These are phyloP conservation scores for Talaromyces islandicus DNA, from an alignment of 2,329 filamentous ascomycete species.

Conservation along the genomic window DNA sequence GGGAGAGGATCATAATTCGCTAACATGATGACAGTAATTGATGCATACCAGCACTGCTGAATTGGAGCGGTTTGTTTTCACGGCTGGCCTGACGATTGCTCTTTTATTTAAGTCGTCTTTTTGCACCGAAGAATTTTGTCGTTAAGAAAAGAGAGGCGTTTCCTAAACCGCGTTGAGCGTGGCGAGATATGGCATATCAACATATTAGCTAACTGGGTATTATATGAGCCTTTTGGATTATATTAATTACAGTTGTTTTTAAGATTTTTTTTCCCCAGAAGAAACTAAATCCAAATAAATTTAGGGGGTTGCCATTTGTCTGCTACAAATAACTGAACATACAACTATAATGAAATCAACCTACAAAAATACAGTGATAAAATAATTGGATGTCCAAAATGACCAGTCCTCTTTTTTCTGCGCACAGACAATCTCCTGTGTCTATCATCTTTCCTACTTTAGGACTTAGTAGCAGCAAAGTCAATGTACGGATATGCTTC, in stretches of 20 bases:
- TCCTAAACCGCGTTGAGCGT: background rate
- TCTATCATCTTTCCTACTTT: too few relatives aligned
- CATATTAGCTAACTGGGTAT: background rate
- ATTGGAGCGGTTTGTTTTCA: background rate
- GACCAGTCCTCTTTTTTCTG: too few relatives aligned
- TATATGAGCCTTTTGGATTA: background rate
- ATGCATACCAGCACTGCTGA: background rate
- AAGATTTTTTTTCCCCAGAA: too few relatives aligned
- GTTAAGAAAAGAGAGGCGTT: background rate
- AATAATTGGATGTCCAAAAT: too few relatives aligned
- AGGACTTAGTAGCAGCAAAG: too few relatives aligned
- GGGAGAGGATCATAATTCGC: background rate
- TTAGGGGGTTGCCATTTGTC: too few relatives aligned
- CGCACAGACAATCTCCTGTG: too few relatives aligned
- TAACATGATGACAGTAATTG: slow-evolving; percentile 4
- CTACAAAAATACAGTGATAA: too few relatives aligned
- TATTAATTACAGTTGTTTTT: background rate
- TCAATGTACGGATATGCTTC: too few relatives aligned
- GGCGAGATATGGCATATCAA: background rate
- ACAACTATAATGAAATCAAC: too few relatives aligned
- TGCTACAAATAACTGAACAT: too few relatives aligned
- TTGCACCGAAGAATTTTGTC: background rate
- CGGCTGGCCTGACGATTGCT: background rate
- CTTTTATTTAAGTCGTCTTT: background rate
- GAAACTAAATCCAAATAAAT: too few relatives aligned